Evolutionary conservation across 345 rosid species (phyloP).

Genomic region (Punica granatum): DNA sequence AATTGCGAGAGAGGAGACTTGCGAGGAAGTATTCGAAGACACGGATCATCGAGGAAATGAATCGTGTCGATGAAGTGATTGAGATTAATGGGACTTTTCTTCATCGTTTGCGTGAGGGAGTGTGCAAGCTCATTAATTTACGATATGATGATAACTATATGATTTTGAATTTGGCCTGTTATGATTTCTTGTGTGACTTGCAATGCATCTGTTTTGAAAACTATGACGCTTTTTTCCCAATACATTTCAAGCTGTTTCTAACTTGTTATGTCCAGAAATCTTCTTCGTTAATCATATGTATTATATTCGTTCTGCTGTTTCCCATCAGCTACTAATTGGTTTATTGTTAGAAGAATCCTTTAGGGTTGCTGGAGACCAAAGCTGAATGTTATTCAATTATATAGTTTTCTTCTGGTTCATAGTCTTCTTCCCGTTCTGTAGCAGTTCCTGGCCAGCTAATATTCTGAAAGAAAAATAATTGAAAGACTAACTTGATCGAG

Average conservation of each 20-base stretch:
- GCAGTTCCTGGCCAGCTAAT: not conserved
- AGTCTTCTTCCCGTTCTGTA: not conserved
- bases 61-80: not conserved
- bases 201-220: not conserved
- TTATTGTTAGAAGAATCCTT: not conserved
- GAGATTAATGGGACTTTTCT: not conserved
- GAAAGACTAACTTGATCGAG: not conserved
- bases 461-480: not conserved
- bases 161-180: constrained; percentile 6
- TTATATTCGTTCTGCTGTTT: not conserved
- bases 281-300: not conserved
- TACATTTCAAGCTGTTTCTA: not conserved
- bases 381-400: not conserved
- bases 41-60: not conserved
- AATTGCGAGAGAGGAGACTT: not conserved
- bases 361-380: not conserved
- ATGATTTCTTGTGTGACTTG: constrained; percentile 10
- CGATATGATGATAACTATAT: not conserved
- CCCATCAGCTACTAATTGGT: not conserved
- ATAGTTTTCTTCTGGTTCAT: not conserved
- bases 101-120: not conserved
- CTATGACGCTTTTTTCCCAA: not conserved
- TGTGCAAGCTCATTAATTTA: not conserved
- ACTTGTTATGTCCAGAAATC: not conserved
- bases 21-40: not conserved